These are phyloP conservation scores for Leishmania turanica DNA, from an alignment of 208 protist genomes.

Conservation along the genomic window DNA sequence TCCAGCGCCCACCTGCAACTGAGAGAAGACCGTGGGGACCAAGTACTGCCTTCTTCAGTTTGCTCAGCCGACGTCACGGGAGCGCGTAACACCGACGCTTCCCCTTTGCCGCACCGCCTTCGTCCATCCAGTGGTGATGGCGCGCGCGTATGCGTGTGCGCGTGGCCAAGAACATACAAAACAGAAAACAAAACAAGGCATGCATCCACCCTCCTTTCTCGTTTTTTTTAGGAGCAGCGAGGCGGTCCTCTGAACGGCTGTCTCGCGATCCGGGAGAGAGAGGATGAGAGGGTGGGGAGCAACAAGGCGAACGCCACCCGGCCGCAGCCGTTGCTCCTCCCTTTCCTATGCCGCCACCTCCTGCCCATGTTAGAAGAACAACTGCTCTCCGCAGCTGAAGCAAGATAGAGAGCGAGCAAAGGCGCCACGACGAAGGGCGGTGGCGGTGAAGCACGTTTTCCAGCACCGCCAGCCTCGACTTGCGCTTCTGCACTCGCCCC, in stretches of 20 bases:
- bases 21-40: neutral
- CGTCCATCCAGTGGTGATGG: neutral
- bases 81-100: neutral
- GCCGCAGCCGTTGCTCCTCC: neutral
- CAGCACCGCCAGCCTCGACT: neutral
- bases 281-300: neutral
- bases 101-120: neutral
- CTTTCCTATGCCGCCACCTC: neutral
- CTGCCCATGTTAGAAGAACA: neutral
- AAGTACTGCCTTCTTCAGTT: neutral
- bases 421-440: neutral
- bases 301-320: neutral
- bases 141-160: neutral
- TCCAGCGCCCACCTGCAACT: neutral
- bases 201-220: neutral
- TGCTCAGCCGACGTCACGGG: neutral
- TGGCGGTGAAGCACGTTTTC: neutral
- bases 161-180: constrained; percentile 6
- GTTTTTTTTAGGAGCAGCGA: neutral
- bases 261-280: neutral
- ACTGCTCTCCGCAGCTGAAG: neutral
- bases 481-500: neutral
- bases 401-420: neutral
- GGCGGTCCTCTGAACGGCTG: neutral
- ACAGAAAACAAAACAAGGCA: constrained; percentile 16